Evolutionary conservation across 1,284 basidiomycete genomes (phyloP), one percentile per base, ranked within the genome.

Genomic region (Cystobasidiaceae sp.): DNA sequence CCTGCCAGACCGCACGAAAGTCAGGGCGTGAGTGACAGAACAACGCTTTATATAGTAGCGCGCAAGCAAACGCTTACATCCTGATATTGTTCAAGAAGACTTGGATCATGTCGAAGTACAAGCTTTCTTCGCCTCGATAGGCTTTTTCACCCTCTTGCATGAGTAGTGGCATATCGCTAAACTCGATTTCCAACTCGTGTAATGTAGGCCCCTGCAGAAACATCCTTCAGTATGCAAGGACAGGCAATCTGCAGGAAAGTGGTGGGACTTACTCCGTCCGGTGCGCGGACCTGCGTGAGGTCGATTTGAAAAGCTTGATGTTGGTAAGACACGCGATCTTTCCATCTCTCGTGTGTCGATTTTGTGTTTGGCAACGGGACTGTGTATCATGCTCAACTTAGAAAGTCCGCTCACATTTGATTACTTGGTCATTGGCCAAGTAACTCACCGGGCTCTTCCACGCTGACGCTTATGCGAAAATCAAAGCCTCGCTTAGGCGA

Each of bases 241-340:
- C 27, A n/a, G 9, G 19, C 44, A 21, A 25, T 17, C 44, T 25
- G 49, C 15, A 23, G 19, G 27, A 41, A 43, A 28, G 8, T 13
- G 44, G 32, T 37, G 19, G 13, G 25, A 57, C 68, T 44, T 32
- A 57, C 61, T 7, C 41, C 48, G 15, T 32, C 74, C n/a, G 70
- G 71, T 37, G 61, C 71, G 25, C 84, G 85, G 52, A 98, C 94
- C 76, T 93, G 90, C 0, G 94, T 98, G 49, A 98, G 81, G 78
- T 98, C 94, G 69, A 98, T 87, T 71, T 83, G 83, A 75, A 91
- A 92, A 68, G 93, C 86, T 78, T 97, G 91, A 77, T 97, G 93
- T 1, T 85, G 80, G 76, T 98, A 98, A 71, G 89, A 90, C 73
- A 97, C 81, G 37, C 96, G 82, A 77, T 98, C 92, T 79, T 96